A percentile compares a stretch with the other conserved stretches of the same genome.
These are phyloP conservation scores for Persicaria tinctoria DNA, from an alignment of 148 eudicot species.

Conservation along the genomic window DNA sequence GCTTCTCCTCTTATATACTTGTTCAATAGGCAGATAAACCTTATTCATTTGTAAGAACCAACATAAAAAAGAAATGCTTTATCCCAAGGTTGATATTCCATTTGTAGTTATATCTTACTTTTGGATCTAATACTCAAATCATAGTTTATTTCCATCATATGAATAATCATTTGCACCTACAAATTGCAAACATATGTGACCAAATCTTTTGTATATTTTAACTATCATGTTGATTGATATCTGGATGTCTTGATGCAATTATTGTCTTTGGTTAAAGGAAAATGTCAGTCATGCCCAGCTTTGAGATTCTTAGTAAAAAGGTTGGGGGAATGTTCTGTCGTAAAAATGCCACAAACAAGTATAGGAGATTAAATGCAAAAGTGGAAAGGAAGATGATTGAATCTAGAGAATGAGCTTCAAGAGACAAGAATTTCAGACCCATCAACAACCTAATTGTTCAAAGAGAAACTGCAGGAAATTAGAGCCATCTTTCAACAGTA, in stretches of 20 bases:
- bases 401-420: slow-evolving; percentile 31
- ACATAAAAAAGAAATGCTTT: not conserved
- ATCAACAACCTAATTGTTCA: slow-evolving; percentile 51
- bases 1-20: not conserved
- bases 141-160: not conserved
- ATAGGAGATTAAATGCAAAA: slow-evolving; percentile 41
- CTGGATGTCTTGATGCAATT: not conserved
- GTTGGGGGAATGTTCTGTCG: slow-evolving; percentile 40
- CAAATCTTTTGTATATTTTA: no score
- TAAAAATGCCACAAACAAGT: slow-evolving; percentile 30
- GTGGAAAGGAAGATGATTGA: slow-evolving; percentile 54
- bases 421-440: slow-evolving; percentile 38
- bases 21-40: not conserved
- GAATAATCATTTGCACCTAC: not conserved
- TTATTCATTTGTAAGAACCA: not conserved
- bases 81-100: not conserved
- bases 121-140: not conserved
- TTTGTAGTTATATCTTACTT: not conserved
- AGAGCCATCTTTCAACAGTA: slow-evolving; percentile 39
- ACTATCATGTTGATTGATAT: not conserved
- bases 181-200: not conserved
- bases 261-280: slow-evolving; percentile 23
- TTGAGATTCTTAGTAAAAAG: slow-evolving; percentile 38
- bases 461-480: slow-evolving; percentile 50
- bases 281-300: slow-evolving; percentile 28